These are phyloP conservation scores for Pichia phayaonensis DNA, from an alignment of 805 yeast species.

Conservation along the genomic window DNA sequence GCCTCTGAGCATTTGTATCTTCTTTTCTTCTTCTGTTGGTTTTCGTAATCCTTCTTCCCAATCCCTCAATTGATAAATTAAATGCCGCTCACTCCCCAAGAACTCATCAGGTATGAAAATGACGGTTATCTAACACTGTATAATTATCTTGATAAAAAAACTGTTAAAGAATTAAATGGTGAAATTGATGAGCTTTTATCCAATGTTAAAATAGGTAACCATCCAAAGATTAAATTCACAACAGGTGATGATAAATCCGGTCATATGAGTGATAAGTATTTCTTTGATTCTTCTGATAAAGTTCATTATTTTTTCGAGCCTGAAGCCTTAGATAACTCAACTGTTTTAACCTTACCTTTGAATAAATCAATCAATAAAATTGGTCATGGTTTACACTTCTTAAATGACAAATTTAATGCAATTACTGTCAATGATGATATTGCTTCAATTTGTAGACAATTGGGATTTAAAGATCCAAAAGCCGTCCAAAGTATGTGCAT, in stretches of 20 bases:
- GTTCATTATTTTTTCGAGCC: conserved; percentile 64
- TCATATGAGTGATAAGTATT: conserved; percentile 70
- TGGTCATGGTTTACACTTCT: conserved; percentile 68
- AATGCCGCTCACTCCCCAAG: conserved; percentile 38
- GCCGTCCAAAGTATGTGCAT: conserved; percentile 75
- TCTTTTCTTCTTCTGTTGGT: neutral
- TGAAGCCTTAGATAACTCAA: conserved; percentile 45
- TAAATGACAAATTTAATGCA: conserved; percentile 39
- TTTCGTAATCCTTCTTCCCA: too few relatives aligned
- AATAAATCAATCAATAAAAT: conserved; percentile 62
- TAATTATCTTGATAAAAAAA: conserved; percentile 39
- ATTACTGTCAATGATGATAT: conserved; percentile 48
- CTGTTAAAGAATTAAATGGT: conserved; percentile 33
- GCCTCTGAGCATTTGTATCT: neutral
- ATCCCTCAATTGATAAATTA: neutral
- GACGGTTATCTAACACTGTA: conserved; percentile 61
- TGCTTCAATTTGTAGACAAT: conserved; percentile 40
- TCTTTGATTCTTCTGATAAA: conserved; percentile 61
- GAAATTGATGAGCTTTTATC: conserved; percentile 39
- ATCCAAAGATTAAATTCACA: conserved; percentile 65
- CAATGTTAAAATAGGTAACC: conserved; percentile 44
- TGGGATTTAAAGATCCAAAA: conserved; percentile 55
- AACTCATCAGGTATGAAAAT: conserved; percentile 38
- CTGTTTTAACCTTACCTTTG: conserved; percentile 40
- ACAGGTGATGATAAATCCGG: conserved; percentile 39